Base-by-base conservation (phyloP, 768 basidiomycete species). In the Chlorophyllum brunneum region DNA sequence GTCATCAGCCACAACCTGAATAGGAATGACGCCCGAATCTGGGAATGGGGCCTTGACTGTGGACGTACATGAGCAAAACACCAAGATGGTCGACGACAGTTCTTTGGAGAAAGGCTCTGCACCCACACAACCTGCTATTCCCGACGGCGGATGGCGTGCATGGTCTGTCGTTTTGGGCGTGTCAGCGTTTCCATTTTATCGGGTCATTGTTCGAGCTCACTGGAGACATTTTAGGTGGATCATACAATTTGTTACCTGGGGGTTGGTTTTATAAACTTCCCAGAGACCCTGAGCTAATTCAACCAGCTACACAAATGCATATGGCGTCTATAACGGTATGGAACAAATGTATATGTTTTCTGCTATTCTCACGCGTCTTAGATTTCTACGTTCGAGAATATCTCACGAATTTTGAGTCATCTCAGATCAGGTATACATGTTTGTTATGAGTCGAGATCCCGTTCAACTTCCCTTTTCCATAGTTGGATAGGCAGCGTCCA, bases 401-500 rank as follows among this genome's bases (percentile, higher is more conserved):
- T 48, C 63, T 77, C 26, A 56, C 44, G 16, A 58, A 64, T 4
- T 67, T 65, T 37, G 64, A 69, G 16, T 63, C 72, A 5, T 70
- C 68, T 18, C 65, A 67, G 33, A 71, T 72, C 30, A 69, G 70
- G 68, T 70, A 60, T 29, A 63, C 58, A 29, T 18, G 30, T 27
- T 45, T 38, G 13, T 48, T 16, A 6, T 24, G 39, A 23, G 13
- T 26, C 9, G 26, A 31, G 49, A 26, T 13, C 16, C 20, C 9
- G 8, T 36, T 22, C 23, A 42, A 13, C 10, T 18, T 2, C 15
- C 0, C 54, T 44, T 16, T 44, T 56, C 34, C 24, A 43, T 36
- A 72, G 66, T 18, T 72, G 65, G 67, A 67, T 82, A 26, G 81
- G 80, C 8, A 77, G 79, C 27, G 64, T 70, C 7, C 78, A 82